Evolutionary conservation across 2,329 filamentous ascomycete species (phyloP), one percentile per base, ranked within the genome.

Genomic region (Fusarium piperis): DNA sequence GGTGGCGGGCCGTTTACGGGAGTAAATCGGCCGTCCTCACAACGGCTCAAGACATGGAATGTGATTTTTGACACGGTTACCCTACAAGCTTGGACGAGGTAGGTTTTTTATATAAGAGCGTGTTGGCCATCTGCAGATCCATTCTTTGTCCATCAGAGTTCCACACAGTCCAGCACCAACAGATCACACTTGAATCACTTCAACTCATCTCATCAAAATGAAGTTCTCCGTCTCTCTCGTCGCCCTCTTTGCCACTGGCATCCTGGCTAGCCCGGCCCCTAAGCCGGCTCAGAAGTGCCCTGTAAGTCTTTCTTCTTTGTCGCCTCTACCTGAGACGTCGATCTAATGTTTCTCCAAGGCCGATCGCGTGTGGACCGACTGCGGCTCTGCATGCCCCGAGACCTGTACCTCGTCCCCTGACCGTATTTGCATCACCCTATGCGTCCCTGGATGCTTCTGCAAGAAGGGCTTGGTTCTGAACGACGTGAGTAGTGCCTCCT

Each of bases 381-480:
- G 58, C 18, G 58, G 58, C n/a, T 36, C 58, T 10, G 58, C 44
- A 28, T 60, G 58, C n/a, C 58, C 58, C 38, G 44, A 28, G n/a
- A 38, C 44, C 12, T 60, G 58, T 13, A 23, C 35, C 11, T n/a
- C 48, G 23, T 32, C 58, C 20, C 39, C 41, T 12, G 15, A 23
- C 35, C 52, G 33, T 4, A 9, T 15, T 6, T 60, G 58, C 23
- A 38, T 33, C 20, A 36, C 30, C 13, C 16, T 28, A 3, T 60
- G 58, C 32, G 58, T 60, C 36, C 20, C 58, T 15, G 58, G 58
- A 52, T 60, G 58, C 41, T 60, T 60, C 58, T 60, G 58, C 32
- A 38, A 38, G 41, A 20, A 52, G 8, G 58, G 44, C 7, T 13
- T 23, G 9, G n/a, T 59, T 6, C 44, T 51, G 11, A 60, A 60